Percentiles rank a stretch among this genome's conserved stretches.
Evolutionary conservation across 495 filamentous ascomycete species (phyloP).

Genomic region (Aspergillus bridgeri): DNA sequence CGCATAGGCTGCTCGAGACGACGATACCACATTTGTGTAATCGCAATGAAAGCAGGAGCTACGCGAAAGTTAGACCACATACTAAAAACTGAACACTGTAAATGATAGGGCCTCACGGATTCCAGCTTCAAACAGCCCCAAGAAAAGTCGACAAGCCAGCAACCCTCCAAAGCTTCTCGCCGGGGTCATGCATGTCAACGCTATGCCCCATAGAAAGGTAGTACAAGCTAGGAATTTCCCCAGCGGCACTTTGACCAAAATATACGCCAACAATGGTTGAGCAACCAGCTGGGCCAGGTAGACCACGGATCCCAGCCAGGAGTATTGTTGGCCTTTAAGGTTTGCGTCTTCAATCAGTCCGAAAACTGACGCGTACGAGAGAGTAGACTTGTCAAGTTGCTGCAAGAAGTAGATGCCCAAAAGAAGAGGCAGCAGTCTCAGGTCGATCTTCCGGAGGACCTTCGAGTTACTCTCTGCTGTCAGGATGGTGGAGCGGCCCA

Average conservation of each 20-base stretch:
- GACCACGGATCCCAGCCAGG: constrained; percentile 50
- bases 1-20: constrained; percentile 57
- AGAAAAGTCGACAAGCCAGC: constrained; percentile 54
- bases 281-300: constrained; percentile 50
- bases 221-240: constrained; percentile 56
- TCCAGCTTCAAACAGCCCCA: constrained; percentile 61
- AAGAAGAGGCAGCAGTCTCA: constrained; percentile 49
- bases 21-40: constrained; percentile 63
- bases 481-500: constrained; percentile 38
- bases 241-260: constrained; percentile 36
- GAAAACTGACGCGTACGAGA: constrained; percentile 53
- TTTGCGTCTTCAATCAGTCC: constrained; percentile 42
- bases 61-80: neutral
- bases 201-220: constrained; percentile 56
- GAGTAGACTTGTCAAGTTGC: constrained; percentile 56
- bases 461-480: constrained; percentile 53
- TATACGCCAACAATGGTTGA: constrained; percentile 39
- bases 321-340: constrained; percentile 49
- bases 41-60: constrained; percentile 58
- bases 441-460: constrained; percentile 51
- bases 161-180: constrained; percentile 53
- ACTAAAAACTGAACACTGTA: neutral
- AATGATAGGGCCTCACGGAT: constrained; percentile 27
- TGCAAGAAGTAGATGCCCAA: constrained; percentile 46
- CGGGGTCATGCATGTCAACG: constrained; percentile 54